Percentiles rank a stretch among this genome's conserved stretches.
Conservation (phyloP, 23 red algal species). For the Gracilariopsis chorda region DNA sequence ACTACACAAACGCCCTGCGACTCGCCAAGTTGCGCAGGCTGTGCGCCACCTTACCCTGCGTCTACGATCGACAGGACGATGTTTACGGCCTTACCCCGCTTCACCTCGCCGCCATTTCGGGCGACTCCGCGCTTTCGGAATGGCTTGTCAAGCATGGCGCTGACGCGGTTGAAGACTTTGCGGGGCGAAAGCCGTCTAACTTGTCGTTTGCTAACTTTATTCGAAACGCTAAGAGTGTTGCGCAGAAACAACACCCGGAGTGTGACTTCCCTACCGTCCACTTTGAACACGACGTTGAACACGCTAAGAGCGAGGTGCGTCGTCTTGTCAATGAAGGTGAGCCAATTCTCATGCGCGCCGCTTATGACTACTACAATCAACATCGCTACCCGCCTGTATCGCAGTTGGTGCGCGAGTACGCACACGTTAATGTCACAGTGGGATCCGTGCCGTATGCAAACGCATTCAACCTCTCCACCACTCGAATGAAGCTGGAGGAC, state of each 20-base stretch:
- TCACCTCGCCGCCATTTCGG: conserved; percentile 35
- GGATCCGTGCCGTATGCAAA: conserved; percentile 76
- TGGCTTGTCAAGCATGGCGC: conserved; percentile 39
- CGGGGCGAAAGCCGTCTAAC: conserved; percentile 44
- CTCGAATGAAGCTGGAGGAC: conserved; percentile 45
- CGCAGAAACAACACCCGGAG: neutral
- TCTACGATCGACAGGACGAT: conserved; percentile 21
- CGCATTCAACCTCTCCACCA: conserved; percentile 45
- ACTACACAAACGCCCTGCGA: conserved; percentile 35
- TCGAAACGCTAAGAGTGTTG: conserved; percentile 22
- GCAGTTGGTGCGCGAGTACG: conserved; percentile 24
- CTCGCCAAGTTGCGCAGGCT: neutral
- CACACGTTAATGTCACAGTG: conserved; percentile 54
- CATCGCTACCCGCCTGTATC: neutral
- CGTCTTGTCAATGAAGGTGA: conserved; percentile 74
- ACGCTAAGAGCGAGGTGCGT: conserved; percentile 16
- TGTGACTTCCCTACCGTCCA: conserved; percentile 66
- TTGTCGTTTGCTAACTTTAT: conserved; percentile 58
- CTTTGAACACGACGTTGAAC: neutral
- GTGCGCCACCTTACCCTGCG: conserved; percentile 13
- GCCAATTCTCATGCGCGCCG: conserved; percentile 76
- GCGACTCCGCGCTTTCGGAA: neutral
- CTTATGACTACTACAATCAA: conserved; percentile 30
- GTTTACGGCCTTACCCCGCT: conserved; percentile 51
- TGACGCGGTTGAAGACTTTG: conserved; percentile 15